Percentiles rank a stretch among this genome's conserved stretches.
These are phyloP conservation scores for Cerioporus squamosus DNA, from an alignment of 1,284 basidiomycete genomes.

Conservation along the genomic window DNA sequence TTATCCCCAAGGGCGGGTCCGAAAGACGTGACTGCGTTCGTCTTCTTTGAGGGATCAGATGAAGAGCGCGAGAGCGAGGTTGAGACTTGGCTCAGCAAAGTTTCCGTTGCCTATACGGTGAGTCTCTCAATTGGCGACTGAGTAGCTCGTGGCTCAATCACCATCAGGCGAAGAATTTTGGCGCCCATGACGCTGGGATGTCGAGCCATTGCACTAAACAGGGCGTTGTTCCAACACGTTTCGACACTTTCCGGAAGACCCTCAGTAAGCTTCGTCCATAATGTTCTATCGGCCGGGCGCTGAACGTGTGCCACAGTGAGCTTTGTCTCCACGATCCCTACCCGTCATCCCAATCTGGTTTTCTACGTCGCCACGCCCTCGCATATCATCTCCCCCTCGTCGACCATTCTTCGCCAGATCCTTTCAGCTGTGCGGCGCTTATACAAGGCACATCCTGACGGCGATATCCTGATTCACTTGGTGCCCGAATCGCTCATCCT, in stretches of 20 bases:
- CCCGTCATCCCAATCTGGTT: conserved; percentile 49
- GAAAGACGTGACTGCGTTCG: conserved; percentile 71
- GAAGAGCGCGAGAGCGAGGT: conserved; percentile 49
- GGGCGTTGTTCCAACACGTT: conserved; percentile 63
- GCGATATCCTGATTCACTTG: conserved; percentile 64
- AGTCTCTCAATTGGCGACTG: conserved; percentile 26
- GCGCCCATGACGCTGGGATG: conserved; percentile 56
- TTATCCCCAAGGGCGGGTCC: conserved; percentile 68
- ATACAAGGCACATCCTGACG: conserved; percentile 47
- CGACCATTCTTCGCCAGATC: conserved; percentile 65
- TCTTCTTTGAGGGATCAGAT: conserved; percentile 67
- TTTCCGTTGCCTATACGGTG: conserved; percentile 64
- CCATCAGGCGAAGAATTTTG: conserved; percentile 62
- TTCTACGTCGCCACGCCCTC: conserved; percentile 71
- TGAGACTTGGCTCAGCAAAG: conserved; percentile 58
- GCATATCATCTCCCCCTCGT: conserved; percentile 59
- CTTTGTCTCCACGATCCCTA: conserved; percentile 52
- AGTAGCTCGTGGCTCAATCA: not conserved
- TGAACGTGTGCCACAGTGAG: conserved; percentile 29
- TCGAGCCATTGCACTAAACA: conserved; percentile 48
- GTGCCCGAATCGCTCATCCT: conserved; percentile 65
- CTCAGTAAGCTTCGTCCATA: conserved; percentile 48
- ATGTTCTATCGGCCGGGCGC: not conserved
- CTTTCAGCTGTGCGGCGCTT: conserved; percentile 62
- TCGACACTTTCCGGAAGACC: conserved; percentile 69